Percentiles rank a stretch among this genome's conserved stretches.
phyloP scores from a whole-genome alignment of 352 stramenopile species.

The Globisporangium alternatum region DNA sequence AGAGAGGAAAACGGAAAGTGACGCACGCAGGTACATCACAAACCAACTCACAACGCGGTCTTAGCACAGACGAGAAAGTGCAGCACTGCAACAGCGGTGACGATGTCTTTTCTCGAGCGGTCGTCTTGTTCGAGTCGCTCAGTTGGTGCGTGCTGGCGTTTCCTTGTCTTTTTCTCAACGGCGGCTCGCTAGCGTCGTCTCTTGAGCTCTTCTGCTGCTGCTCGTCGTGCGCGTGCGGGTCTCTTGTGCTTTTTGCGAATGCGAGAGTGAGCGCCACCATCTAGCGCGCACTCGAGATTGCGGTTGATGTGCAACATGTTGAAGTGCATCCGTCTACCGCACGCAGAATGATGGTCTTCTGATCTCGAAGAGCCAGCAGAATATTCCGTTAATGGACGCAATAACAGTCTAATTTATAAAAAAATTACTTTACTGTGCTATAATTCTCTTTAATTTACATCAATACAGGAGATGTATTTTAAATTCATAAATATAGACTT shows the following conservation, averaged over 20 bases:
- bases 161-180: neutral
- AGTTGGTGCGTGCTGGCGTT: neutral
- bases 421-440: no score
- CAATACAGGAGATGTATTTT: no score
- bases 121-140: neutral
- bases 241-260: neutral
- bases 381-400: neutral
- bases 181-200: neutral
- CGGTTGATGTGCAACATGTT: neutral
- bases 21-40: neutral
- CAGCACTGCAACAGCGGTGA: neutral
- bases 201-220: neutral
- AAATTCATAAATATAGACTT: neutral
- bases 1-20: constrained; percentile 14
- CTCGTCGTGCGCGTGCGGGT: neutral
- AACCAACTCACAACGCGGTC: neutral
- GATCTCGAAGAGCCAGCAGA: constrained; percentile 4
- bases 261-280: neutral
- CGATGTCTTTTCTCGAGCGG: constrained; percentile 1
- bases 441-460: no score
- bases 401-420: neutral
- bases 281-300: neutral
- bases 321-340: neutral
- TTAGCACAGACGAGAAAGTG: constrained; percentile 14
- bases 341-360: constrained; percentile 9